phyloP scores from a whole-genome alignment of 352 stramenopile genomes.

The Phytophthora hybrid region DNA sequence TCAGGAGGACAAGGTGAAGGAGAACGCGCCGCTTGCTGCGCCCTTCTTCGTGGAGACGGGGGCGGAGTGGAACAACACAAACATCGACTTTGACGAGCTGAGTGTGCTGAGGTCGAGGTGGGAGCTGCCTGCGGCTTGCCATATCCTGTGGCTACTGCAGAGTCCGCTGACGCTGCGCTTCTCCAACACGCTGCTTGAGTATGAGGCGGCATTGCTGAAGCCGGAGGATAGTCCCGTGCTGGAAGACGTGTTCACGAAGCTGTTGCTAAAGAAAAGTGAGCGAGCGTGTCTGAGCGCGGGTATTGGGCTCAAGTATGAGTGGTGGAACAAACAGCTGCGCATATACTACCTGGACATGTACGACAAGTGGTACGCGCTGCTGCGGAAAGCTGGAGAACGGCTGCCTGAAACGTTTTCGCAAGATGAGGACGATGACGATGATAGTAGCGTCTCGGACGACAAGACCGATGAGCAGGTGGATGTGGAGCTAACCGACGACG shows the following conservation, averaged over 20 bases:
- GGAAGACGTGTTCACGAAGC: conserved; percentile 88
- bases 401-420: conserved; percentile 72
- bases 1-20: conserved; percentile 59
- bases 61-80: conserved; percentile 69
- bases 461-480: conserved; percentile 57
- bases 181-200: conserved; percentile 82
- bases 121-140: conserved; percentile 81
- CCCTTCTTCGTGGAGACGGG: conserved; percentile 82
- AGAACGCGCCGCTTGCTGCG: conserved; percentile 62
- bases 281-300: conserved; percentile 76
- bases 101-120: conserved; percentile 65
- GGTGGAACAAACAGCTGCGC: conserved; percentile 89
- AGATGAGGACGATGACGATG: conserved; percentile 65
- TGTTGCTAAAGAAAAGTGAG: conserved; percentile 87
- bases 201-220: conserved; percentile 83
- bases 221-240: conserved; percentile 73
- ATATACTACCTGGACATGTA: conserved; percentile 88
- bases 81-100: conserved; percentile 84
- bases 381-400: conserved; percentile 76
- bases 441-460: conserved; percentile 28
- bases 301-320: conserved; percentile 88
- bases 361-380: conserved; percentile 81
- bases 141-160: conserved; percentile 88
- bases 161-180: conserved; percentile 81
- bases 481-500: conserved; percentile 81